A percentile compares a stretch with the other conserved stretches of the same genome.
These are phyloP conservation scores for Penicilliopsis zonata DNA, from an alignment of 495 filamentous ascomycete species.

Conservation along the genomic window DNA sequence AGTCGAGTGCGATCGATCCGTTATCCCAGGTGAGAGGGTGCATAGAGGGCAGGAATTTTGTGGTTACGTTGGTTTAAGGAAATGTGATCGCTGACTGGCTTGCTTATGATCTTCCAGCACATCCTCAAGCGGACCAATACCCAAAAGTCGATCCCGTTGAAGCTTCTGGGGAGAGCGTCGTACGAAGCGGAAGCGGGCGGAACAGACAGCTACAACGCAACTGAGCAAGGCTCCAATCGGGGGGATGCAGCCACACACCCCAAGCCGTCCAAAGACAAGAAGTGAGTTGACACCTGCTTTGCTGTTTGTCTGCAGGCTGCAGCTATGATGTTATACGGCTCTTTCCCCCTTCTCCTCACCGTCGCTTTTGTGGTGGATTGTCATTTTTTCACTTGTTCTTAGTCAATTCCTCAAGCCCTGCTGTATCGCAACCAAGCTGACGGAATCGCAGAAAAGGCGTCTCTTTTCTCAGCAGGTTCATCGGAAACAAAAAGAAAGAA, in stretches of 20 bases:
- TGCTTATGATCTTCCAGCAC: conserved; percentile 34
- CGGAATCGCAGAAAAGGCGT: conserved; percentile 54
- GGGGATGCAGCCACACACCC: conserved; percentile 29
- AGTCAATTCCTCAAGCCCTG: not conserved
- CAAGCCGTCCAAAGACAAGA: conserved; percentile 51
- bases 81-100: conserved; percentile 8
- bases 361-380: not conserved
- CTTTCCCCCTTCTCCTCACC: too few relatives aligned
- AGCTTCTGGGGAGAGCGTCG: conserved; percentile 45
- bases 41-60: conserved; percentile 3
- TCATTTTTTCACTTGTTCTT: not conserved
- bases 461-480: conserved; percentile 87
- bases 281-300: conserved; percentile 34
- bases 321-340: too few relatives aligned
- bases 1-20: conserved; percentile 40
- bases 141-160: conserved; percentile 54
- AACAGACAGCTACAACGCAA: conserved; percentile 27
- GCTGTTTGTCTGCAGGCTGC: not conserved
- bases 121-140: conserved; percentile 79
- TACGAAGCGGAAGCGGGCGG: conserved; percentile 42
- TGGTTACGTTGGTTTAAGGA: conserved; percentile 1
- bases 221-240: conserved; percentile 22
- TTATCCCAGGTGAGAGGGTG: conserved; percentile 39
- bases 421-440: conserved; percentile 6
- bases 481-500: conserved; percentile 61